Percentiles rank a stretch among this genome's conserved stretches.
Conservation (phyloP, 176 grass and related monocot species). For the Aegilops speltoides region DNA sequence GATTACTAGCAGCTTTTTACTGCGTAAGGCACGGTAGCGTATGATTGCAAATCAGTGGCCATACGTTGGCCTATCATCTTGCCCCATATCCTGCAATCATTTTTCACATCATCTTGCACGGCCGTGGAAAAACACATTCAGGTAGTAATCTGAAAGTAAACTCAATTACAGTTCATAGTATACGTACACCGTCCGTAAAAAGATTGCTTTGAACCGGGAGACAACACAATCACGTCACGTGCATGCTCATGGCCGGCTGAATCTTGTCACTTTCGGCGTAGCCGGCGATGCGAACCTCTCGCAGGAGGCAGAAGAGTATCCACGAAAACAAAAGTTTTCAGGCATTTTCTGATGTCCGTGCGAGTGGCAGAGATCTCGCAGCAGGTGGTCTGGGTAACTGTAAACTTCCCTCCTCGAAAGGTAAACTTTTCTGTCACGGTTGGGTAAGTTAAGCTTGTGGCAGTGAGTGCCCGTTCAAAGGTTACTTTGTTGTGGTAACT, state of each 20-base stretch:
- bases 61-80: not conserved
- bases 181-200: constrained; percentile 21
- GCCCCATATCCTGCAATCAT: not conserved
- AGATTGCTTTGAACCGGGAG: not conserved
- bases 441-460: not conserved
- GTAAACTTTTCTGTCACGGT: not conserved
- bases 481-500: not conserved
- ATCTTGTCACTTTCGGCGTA: constrained; percentile 31
- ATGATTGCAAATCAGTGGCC: constrained; percentile 18
- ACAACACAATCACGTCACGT: constrained; percentile 28
- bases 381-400: not conserved
- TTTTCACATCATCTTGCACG: constrained; percentile 8
- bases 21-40: not conserved
- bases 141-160: not conserved
- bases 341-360: constrained; percentile 18
- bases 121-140: not conserved
- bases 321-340: not conserved
- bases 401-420: not conserved
- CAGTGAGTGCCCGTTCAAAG: not conserved
- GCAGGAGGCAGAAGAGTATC: constrained; percentile 24
- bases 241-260: constrained; percentile 9
- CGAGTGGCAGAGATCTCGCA: not conserved
- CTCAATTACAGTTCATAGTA: not conserved
- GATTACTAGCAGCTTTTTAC: not conserved
- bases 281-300: not conserved